These are phyloP conservation scores for Chrysoporthe cubensis DNA, from an alignment of 2,329 filamentous ascomycete genomes.

Conservation along the genomic window DNA sequence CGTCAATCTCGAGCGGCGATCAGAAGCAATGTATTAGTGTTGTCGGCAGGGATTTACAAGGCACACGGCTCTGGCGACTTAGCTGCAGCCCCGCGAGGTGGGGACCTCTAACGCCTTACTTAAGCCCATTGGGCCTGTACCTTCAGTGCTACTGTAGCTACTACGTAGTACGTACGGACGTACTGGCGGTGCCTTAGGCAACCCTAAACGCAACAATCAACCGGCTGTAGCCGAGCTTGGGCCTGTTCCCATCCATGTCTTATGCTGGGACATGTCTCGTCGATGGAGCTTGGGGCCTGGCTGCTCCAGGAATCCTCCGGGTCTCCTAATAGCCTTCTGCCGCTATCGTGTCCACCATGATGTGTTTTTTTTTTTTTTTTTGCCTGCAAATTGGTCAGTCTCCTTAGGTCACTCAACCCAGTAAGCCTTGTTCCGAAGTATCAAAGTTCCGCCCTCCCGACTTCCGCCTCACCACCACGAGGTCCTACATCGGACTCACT, in stretches of 20 bases:
- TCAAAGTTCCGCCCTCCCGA: slow-evolving; percentile 20
- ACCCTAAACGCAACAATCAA: background rate
- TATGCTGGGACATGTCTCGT: background rate
- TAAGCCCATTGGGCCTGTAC: background rate
- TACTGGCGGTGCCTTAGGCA: too few species aligned
- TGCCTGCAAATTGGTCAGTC: background rate
- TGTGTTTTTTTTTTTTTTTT: background rate
- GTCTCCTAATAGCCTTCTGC: too few species aligned
- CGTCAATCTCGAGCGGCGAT: background rate
- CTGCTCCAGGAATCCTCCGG: background rate
- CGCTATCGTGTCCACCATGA: background rate
- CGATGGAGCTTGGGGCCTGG: background rate
- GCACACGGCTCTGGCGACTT: background rate
- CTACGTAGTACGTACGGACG: too few species aligned
- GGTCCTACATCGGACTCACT: slow-evolving; percentile 7
- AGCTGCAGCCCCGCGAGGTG: background rate
- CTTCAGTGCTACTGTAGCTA: too few species aligned
- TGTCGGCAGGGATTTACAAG: slow-evolving; percentile 12
- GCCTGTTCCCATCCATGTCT: background rate
- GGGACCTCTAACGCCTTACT: slow-evolving; percentile 3
- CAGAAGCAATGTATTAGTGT: background rate
- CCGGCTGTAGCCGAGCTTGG: slow-evolving; percentile 3
- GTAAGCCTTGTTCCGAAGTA: slow-evolving; percentile 7
- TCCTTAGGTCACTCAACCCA: background rate
- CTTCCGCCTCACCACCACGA: slow-evolving; percentile 14